A percentile compares a stretch with the other conserved stretches of the same genome.
Conservation (phyloP, 1,284 basidiomycete species). For the Boletus albobrunnescens region DNA sequence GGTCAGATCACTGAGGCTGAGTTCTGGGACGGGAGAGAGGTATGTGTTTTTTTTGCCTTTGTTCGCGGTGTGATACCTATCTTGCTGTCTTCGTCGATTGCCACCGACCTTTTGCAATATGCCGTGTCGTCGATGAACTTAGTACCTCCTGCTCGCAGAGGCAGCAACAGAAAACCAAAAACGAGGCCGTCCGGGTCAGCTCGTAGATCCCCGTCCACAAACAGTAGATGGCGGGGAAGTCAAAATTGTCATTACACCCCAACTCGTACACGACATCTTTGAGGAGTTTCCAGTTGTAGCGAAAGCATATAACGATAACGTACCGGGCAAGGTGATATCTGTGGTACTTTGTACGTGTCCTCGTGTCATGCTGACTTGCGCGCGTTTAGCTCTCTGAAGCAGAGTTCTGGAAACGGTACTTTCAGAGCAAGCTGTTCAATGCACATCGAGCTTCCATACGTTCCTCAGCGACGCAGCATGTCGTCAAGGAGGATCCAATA, state of each 20-base stretch:
- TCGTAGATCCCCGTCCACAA: slow-evolving; percentile 88
- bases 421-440: slow-evolving; percentile 92
- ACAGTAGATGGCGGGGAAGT: slow-evolving; percentile 76
- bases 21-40: slow-evolving; percentile 94
- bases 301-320: slow-evolving; percentile 89
- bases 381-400: slow-evolving; percentile 72
- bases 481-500: slow-evolving; percentile 87
- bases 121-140: slow-evolving; percentile 3
- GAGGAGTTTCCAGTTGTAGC: slow-evolving; percentile 96
- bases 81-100: too few relatives aligned
- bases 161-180: slow-evolving; percentile 70
- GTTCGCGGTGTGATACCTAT: too few relatives aligned
- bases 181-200: slow-evolving; percentile 78
- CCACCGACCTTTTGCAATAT: neutral
- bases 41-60: slow-evolving; percentile 33
- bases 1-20: slow-evolving; percentile 87
- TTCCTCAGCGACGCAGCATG: slow-evolving; percentile 77
- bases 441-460: slow-evolving; percentile 90
- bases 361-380: slow-evolving; percentile 5
- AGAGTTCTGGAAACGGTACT: slow-evolving; percentile 96
- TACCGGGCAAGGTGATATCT: slow-evolving; percentile 68
- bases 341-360: slow-evolving; percentile 8
- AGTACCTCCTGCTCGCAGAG: slow-evolving; percentile 72
- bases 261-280: slow-evolving; percentile 92
- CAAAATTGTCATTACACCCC: slow-evolving; percentile 89